Evolutionary conservation across 148 eudicot genomes (phyloP), one percentile per base, ranked within the genome.

Genomic region (Persicaria maculosa): DNA sequence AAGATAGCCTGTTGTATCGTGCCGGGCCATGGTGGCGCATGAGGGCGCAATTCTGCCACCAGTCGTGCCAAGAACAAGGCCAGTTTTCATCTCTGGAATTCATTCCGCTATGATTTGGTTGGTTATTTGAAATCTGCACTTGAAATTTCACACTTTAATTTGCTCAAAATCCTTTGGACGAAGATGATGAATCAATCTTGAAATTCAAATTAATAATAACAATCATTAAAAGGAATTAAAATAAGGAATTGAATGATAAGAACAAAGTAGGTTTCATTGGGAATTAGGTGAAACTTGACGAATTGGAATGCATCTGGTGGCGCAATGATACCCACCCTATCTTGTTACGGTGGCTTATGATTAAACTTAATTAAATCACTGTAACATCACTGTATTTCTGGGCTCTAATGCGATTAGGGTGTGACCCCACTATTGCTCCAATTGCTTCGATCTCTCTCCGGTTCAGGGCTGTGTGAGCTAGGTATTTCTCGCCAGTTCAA

Each of bases 21-120:
- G 84, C 53, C 87, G 98, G 25, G 82, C 83, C 71, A 85, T 93
- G 98, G 98, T 91, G 83, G 91, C 92, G 48, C 90, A 94, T 68
- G 97, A 91, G 73, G 98, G 98, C 17, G 97, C 97, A 4, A 89
- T 93, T 69, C 98, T 97, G 7, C 94, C 98, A 89, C 94, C 10
- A 87, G 78, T 59, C 89, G 92, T 12, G 91, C 97, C 53, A 91
- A 86, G 71, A 88, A 83, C 72, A 93, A 93, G 98, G 98, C 91
- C 67, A 55, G 81, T 72, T 44, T 36, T 20, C 3, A 15, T 15
- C 15, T 61, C 71, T 68, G 36, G 4, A 20, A 40, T 36, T 68
- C 40, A 14, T 1, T 50, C 50, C 5, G 19, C 36, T 67, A 6
- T 0, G 4, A 47, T 55, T 31, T 68, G 44, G 71, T 40, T 68